Conservation (phyloP, 2,329 filamentous ascomycete genomes). For the Capronia coronata region DNA sequence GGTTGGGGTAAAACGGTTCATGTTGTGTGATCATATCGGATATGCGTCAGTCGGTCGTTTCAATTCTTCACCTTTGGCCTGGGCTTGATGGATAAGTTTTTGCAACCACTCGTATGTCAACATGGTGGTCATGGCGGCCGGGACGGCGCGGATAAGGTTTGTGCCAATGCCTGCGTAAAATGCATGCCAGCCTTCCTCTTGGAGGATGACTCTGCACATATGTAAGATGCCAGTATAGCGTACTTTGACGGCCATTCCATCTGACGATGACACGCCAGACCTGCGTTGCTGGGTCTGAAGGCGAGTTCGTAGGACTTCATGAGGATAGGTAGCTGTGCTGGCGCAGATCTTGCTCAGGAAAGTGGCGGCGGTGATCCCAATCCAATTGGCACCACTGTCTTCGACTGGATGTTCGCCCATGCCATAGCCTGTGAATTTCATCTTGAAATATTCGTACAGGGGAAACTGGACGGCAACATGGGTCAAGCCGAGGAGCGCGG, state of each 20-base stretch:
- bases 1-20: neutral
- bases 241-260: constrained; percentile 50
- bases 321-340: constrained; percentile 91
- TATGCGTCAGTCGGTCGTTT: constrained; percentile 9
- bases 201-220: constrained; percentile 77
- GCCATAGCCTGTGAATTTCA: constrained; percentile 76
- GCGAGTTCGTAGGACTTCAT: constrained; percentile 89
- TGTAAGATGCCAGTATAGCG: constrained; percentile 71
- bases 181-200: constrained; percentile 89
- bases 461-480: constrained; percentile 98
- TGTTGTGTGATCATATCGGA: constrained; percentile 5
- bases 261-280: constrained; percentile 49
- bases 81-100: constrained; percentile 48
- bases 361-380: constrained; percentile 79
- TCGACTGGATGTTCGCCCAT: constrained; percentile 65
- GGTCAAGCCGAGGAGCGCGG: constrained; percentile 81
- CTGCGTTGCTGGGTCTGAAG: constrained; percentile 81
- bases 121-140: constrained; percentile 94
- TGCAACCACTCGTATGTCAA: constrained; percentile 82
- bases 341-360: constrained; percentile 92
- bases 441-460: constrained; percentile 89
- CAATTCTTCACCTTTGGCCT: constrained; percentile 40
- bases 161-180: constrained; percentile 97
- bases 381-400: constrained; percentile 61
- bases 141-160: constrained; percentile 93